Evolutionary conservation across 176 grass and related monocot genomes (phyloP).

Genomic region (Cocos nucifera): DNA sequence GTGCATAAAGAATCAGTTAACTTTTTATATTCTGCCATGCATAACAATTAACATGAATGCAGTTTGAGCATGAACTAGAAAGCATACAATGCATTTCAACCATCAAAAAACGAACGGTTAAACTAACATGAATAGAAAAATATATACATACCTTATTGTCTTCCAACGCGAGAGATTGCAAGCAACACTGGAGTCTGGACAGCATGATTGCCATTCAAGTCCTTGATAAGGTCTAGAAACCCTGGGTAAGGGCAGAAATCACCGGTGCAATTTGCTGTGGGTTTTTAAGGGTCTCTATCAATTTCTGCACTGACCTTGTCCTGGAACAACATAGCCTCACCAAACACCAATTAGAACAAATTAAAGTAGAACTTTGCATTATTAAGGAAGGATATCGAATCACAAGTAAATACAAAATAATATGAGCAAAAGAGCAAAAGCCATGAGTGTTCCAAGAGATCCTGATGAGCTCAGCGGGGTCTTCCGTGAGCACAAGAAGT

Average conservation of each 20-base stretch:
- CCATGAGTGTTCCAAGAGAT: slow-evolving; percentile 70
- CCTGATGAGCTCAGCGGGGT: slow-evolving; percentile 37
- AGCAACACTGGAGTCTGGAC: slow-evolving; percentile 73
- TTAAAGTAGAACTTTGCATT: too few species aligned
- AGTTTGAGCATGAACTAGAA: too few species aligned
- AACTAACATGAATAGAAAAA: too few species aligned
- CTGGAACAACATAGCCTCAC: not conserved
- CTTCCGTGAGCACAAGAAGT: slow-evolving; percentile 32
- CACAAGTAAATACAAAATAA: too few species aligned
- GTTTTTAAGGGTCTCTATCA: not conserved
- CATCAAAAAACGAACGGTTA: too few species aligned
- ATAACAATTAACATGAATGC: too few species aligned
- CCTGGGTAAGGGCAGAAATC: slow-evolving; percentile 40
- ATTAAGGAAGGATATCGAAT: too few species aligned
- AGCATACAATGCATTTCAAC: too few species aligned
- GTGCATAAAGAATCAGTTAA: too few species aligned
- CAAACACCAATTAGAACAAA: not conserved
- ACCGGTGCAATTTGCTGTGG: slow-evolving; percentile 35
- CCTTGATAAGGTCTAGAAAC: slow-evolving; percentile 68
- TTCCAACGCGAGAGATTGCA: slow-evolving; percentile 42
- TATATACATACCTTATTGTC: slow-evolving; percentile 62
- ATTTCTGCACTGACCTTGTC: not conserved
- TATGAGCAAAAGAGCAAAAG: slow-evolving; percentile 32
- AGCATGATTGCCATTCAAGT: slow-evolving; percentile 88
- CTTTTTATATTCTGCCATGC: too few species aligned